Conservation (phyloP, 352 stramenopile genomes). For the Phytophthora sp. region DNA sequence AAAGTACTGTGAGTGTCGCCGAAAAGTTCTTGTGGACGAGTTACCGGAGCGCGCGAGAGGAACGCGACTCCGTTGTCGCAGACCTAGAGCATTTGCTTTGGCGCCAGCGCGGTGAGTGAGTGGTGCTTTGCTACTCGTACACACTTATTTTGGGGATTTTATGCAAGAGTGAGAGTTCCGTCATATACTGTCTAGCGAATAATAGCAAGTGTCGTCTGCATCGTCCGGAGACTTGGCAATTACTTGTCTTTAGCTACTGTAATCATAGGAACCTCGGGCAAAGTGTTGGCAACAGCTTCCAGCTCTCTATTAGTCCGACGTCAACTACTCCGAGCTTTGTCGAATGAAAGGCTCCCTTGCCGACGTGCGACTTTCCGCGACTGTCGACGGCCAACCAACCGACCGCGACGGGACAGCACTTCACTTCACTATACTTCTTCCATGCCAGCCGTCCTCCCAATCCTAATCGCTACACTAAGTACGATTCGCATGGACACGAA, state of each 20-base stretch:
- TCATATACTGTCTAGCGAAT: constrained; percentile 91
- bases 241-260: constrained; percentile 64
- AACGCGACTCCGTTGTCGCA: not conserved
- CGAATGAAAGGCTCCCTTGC: constrained; percentile 17
- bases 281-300: too few species aligned
- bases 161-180: constrained; percentile 49
- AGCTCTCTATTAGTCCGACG: not conserved
- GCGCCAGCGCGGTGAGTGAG: too few species aligned
- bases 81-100: too few species aligned
- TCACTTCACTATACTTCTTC: not conserved
- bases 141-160: too few species aligned
- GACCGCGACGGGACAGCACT: constrained; percentile 12
- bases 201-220: constrained; percentile 80
- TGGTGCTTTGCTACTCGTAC: too few species aligned
- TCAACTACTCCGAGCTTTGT: constrained; percentile 2
- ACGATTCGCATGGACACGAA: constrained; percentile 1
- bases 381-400: constrained; percentile 28
- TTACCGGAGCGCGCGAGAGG: not conserved
- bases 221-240: constrained; percentile 50
- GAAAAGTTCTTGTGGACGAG: constrained; percentile 10
- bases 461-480: constrained; percentile 10
- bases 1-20: not conserved
- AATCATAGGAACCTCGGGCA: constrained; percentile 66
- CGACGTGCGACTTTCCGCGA: not conserved
- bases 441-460: constrained; percentile 15